Percentiles rank a stretch among this genome's conserved stretches.
Evolutionary conservation across 371 early-diverging fungal species (phyloP).

Genomic region (Rhizopus stolonifer): DNA sequence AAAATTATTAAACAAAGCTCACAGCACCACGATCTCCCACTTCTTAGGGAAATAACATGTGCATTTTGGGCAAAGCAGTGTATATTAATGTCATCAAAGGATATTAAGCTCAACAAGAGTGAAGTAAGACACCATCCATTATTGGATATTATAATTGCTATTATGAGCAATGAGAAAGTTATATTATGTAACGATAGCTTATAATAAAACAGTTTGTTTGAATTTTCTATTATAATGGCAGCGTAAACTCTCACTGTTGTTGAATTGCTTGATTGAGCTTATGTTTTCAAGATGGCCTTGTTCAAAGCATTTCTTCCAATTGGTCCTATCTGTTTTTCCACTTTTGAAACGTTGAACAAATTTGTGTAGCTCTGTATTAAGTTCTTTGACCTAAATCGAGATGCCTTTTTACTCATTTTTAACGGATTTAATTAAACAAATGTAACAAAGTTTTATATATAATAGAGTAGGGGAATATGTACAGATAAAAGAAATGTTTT

Average conservation of each 20-base stretch:
- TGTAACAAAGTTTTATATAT: too few relatives aligned
- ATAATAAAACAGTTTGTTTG: slow-evolving; percentile 21
- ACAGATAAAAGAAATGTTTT: too few relatives aligned
- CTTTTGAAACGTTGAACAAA: slow-evolving; percentile 23
- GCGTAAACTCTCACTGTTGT: slow-evolving; percentile 15
- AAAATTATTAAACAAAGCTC: slow-evolving; percentile 9
- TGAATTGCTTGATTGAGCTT: slow-evolving; percentile 14
- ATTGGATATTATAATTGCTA: slow-evolving; percentile 25
- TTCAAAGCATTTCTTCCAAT: slow-evolving; percentile 22
- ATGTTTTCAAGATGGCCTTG: slow-evolving; percentile 18
- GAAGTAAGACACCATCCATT: slow-evolving; percentile 9
- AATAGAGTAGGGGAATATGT: too few relatives aligned
- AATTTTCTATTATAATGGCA: slow-evolving; percentile 20
- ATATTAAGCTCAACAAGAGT: slow-evolving; percentile 9
- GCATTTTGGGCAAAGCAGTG: slow-evolving; percentile 22
- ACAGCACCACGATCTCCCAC: slow-evolving; percentile 4
- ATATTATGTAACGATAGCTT: slow-evolving; percentile 19
- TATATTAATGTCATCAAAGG: slow-evolving; percentile 17
- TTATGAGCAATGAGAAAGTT: slow-evolving; percentile 19
- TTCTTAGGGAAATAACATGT: slow-evolving; percentile 4
- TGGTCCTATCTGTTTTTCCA: slow-evolving; percentile 8
- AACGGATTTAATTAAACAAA: too few relatives aligned
- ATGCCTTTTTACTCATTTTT: too few relatives aligned
- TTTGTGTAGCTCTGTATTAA: slow-evolving; percentile 14
- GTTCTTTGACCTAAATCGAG: too few relatives aligned